A percentile compares a stretch with the other conserved stretches of the same genome.
Conservation (phyloP, 2,329 filamentous ascomycete genomes). For the Curvularia verruculosa region DNA sequence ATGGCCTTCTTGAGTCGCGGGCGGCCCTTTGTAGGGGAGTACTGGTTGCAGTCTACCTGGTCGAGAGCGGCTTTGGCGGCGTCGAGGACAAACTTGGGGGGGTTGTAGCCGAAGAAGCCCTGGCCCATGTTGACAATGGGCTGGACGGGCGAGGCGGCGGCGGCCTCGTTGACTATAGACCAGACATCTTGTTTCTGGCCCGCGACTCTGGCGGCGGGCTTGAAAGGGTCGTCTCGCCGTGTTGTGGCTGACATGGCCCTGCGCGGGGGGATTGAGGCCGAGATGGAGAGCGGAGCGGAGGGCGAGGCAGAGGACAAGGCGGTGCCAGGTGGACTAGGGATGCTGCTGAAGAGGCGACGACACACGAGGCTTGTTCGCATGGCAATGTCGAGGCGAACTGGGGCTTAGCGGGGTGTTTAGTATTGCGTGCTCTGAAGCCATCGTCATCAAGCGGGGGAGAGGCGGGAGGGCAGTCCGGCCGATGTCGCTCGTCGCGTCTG, state of each 20-base stretch:
- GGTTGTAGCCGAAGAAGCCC: constrained; percentile 91
- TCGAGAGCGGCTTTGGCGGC: constrained; percentile 90
- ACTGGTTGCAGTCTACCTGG: constrained; percentile 96
- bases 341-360: constrained; percentile 8
- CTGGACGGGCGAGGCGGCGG: constrained; percentile 66
- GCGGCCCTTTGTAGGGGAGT: constrained; percentile 92
- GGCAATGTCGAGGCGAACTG: constrained; percentile 7
- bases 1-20: constrained; percentile 92
- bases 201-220: constrained; percentile 61
- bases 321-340: constrained; percentile 2
- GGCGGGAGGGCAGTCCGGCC: constrained; percentile 10
- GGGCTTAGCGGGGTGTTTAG: background rate
- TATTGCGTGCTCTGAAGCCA: constrained; percentile 40
- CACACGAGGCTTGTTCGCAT: constrained; percentile 23
- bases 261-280: constrained; percentile 14
- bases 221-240: constrained; percentile 53
- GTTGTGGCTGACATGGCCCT: constrained; percentile 47
- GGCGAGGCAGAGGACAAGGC: constrained; percentile 5
- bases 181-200: constrained; percentile 65
- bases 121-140: constrained; percentile 74
- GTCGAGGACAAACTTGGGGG: constrained; percentile 85
- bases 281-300: background rate
- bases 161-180: constrained; percentile 72
- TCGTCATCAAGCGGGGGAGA: constrained; percentile 40
- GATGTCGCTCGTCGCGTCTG: constrained; percentile 21